Percentiles rank a stretch among this genome's conserved stretches.
Evolutionary conservation across 352 stramenopile genomes (phyloP).

Genomic region (Phytopythium litorale): DNA sequence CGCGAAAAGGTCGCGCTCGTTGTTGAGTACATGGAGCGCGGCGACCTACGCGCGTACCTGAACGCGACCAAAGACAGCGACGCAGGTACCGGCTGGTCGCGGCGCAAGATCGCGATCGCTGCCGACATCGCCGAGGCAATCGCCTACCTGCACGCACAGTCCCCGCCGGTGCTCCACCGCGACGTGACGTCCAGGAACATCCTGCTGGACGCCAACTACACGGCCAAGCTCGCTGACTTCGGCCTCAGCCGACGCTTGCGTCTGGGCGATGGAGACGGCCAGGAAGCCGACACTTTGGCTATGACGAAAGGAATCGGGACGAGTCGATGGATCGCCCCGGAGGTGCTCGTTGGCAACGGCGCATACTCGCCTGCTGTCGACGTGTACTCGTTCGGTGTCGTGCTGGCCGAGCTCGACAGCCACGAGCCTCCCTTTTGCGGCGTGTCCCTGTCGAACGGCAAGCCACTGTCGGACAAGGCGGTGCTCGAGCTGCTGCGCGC

Average conservation of each 20-base stretch:
- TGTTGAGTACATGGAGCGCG: conserved; percentile 68
- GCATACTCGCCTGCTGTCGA: conserved; percentile 42
- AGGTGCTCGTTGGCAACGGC: conserved; percentile 50
- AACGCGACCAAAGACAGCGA: conserved; percentile 22
- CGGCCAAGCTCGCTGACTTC: conserved; percentile 71
- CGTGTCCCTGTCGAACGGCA: conserved; percentile 47
- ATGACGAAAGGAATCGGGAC: conserved; percentile 27
- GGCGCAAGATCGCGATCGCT: conserved; percentile 54
- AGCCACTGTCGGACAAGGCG: conserved; percentile 37
- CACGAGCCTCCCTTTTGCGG: conserved; percentile 68
- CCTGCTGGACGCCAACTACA: conserved; percentile 45
- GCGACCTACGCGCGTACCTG: conserved; percentile 58
- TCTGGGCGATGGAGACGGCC: conserved; percentile 19
- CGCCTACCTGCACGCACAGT: conserved; percentile 62
- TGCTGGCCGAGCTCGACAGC: conserved; percentile 65
- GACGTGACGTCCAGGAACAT: conserved; percentile 74
- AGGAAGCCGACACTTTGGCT: conserved; percentile 2
- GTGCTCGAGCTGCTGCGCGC: conserved; percentile 52
- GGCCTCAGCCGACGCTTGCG: conserved; percentile 46
- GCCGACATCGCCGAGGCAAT: conserved; percentile 58
- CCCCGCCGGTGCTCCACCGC: conserved; percentile 53
- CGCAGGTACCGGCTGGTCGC: conserved; percentile 32
- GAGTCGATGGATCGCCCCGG: conserved; percentile 59
- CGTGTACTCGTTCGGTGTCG: conserved; percentile 73
- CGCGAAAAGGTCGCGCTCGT: conserved; percentile 54